Conservation (phyloP, 2,329 filamentous ascomycete genomes). For the Talaromyces verruculosus region DNA sequence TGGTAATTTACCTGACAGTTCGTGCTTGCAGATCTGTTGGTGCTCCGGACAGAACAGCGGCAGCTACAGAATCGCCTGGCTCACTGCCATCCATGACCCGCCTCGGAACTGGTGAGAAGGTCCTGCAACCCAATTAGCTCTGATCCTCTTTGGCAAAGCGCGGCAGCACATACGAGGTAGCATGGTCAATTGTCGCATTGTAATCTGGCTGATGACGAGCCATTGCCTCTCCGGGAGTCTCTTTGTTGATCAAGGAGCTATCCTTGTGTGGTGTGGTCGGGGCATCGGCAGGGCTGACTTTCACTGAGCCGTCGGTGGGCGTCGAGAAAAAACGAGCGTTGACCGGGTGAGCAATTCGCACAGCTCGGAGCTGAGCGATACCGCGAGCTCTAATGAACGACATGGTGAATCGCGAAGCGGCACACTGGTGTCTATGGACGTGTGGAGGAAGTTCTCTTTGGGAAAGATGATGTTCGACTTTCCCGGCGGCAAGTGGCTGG, state of each 20-base stretch:
- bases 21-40: slow-evolving; percentile 91
- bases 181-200: slow-evolving; percentile 76
- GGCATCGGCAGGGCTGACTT: slow-evolving; percentile 50
- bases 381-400: slow-evolving; percentile 62
- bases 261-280: slow-evolving; percentile 40
- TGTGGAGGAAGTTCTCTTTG: slow-evolving; percentile 22
- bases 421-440: slow-evolving; percentile 9
- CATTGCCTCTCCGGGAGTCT: slow-evolving; percentile 52
- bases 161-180: slow-evolving; percentile 71
- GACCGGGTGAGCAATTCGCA: slow-evolving; percentile 32
- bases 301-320: slow-evolving; percentile 56
- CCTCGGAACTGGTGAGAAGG: slow-evolving; percentile 88
- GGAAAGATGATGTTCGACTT: slow-evolving; percentile 20
- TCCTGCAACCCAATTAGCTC: slow-evolving; percentile 54
- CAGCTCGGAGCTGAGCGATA: slow-evolving; percentile 36
- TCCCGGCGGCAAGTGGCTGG: slow-evolving; percentile 19
- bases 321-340: slow-evolving; percentile 41
- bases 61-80: slow-evolving; percentile 69
- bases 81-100: slow-evolving; percentile 89
- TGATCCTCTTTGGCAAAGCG: slow-evolving; percentile 14
- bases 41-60: slow-evolving; percentile 85
- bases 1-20: slow-evolving; percentile 75
- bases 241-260: slow-evolving; percentile 52
- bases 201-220: slow-evolving; percentile 77
- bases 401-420: slow-evolving; percentile 50